Base-by-base conservation (phyloP, 2,329 filamentous ascomycete genomes). In the Alternaria longipes region DNA sequence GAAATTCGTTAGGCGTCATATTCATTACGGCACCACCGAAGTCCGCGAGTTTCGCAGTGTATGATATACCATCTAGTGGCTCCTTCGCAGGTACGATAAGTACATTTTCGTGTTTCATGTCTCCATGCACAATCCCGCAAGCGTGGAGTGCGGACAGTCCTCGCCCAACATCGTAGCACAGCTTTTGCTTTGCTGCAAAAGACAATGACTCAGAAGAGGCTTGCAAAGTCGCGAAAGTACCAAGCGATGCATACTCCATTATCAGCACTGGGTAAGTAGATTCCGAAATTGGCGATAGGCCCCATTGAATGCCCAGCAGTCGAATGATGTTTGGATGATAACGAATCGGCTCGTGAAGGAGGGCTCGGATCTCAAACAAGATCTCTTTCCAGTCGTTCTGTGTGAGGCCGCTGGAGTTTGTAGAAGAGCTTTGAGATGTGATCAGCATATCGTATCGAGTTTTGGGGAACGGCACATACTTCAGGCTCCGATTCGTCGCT, bases 51-150 rank as follows among this genome's bases (percentile, higher is more conserved):
- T 38, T 18, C 16, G 36, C 36, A 8, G 36, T 38, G 8, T 38
- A 38, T n/a, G 36, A n/a, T 18, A 38, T 18, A 38, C 16, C 16
- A 0, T 38, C 16, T 4, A 65, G 38, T 63, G 56, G 5, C 9
- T 8, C 47, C 32, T 44, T 45, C 6, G 22, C 18, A 11, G 41
- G 53, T 45, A 65, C 46, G 7, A 62, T 60, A 12, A 65, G 45
- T 11, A 65, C 60, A 40, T 63, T 65, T n/a, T 65, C 56, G 42
- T 60, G 56, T 16, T 65, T 65, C 54, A 65, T 38, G 26, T 63
- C 60, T 30, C 63, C 63, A 53, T 65, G 63, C 12, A 65, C 54
- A 9, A 65, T 60, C 4, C 56, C 59, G 26, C 42, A 55, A 9
- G 56, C 56, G 20, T 65, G 63, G 3, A 65, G 60, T 9, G 54